Base-by-base conservation (phyloP, 805 yeast species). In the Kodamaea laetipori region DNA sequence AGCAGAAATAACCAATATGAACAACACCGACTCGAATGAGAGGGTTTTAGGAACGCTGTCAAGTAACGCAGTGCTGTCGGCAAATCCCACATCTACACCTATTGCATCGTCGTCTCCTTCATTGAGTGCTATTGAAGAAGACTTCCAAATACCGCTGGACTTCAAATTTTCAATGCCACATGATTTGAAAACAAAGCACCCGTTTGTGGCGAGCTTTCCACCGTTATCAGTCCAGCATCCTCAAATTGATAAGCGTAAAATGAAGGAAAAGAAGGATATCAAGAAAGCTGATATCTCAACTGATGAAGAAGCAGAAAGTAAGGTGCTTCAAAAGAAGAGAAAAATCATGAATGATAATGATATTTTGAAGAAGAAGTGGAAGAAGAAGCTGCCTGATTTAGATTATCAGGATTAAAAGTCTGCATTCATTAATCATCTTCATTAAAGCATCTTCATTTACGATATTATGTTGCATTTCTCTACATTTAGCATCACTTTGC, bases 221-320 rank as follows among this genome's bases (percentile, higher is more conserved):
- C 71, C 74, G 8, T 52, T 69, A 27, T 67, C 74, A 1, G 68
- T 71, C 7, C 59, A 57, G n/a, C 69, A 66, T 49, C 6, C 24
- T 30, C 34, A 30, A 30, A n/a, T 15, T 13, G 44, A 18, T 6
- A 43, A 31, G 24, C 31, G 26, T n/a, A 33, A 33, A 18, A 26
- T 19, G 6, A 39, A 31, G 16, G 43, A 33, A 19, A 40, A 21
- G 38, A 40, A 32, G 21, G 43, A 40, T 4, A 9, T 17, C 13
- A 40, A 40, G 33, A 33, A 40, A 26, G 33, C 36, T n/a, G 19
- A 25, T 4, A 18, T 18, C 19, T 11, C 7, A 24, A 10, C 18
- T 4, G 43, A 32, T 2, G 38, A 33, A 11, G 43, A 40, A n/a
- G n/a, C 25, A 7, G 30, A 31, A 3, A 33, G 17, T 21, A 28